A percentile compares a stretch with the other conserved stretches of the same genome.
Conservation (phyloP, 148 eudicot species). For the Camellia japonica region DNA sequence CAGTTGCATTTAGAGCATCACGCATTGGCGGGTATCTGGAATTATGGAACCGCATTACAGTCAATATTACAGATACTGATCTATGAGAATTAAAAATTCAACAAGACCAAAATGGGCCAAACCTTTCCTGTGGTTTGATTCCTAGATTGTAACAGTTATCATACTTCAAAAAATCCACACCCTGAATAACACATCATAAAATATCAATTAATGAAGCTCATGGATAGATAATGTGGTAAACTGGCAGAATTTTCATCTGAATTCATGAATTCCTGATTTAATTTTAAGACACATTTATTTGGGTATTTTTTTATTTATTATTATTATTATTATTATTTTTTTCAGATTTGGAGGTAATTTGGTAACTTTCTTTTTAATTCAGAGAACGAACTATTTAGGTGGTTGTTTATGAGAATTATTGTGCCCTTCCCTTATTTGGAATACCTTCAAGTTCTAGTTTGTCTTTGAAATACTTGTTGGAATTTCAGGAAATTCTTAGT, state of each 20-base stretch:
- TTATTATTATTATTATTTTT: too few species aligned
- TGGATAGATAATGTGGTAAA: neutral
- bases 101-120: constrained; percentile 7
- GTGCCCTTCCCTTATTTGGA: neutral
- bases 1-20: constrained; percentile 78
- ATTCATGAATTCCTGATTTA: neutral
- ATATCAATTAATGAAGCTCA: neutral
- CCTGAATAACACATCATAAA: constrained; percentile 42
- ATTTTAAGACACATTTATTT: neutral
- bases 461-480: neutral
- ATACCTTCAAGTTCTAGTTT: neutral
- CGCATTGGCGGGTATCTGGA: constrained; percentile 96
- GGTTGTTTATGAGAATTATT: neutral
- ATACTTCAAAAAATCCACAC: constrained; percentile 86
- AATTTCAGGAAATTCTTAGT: neutral
- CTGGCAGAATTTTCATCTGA: neutral
- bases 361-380: neutral
- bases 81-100: neutral
- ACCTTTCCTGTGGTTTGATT: constrained; percentile 74
- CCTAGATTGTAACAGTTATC: constrained; percentile 95
- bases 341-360: neutral
- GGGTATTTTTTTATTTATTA: neutral
- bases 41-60: constrained; percentile 12
- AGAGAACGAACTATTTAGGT: neutral
- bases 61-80: neutral